Evolutionary conservation across 352 stramenopile genomes (phyloP).

Genomic region (Phytopythium kandeliae): DNA sequence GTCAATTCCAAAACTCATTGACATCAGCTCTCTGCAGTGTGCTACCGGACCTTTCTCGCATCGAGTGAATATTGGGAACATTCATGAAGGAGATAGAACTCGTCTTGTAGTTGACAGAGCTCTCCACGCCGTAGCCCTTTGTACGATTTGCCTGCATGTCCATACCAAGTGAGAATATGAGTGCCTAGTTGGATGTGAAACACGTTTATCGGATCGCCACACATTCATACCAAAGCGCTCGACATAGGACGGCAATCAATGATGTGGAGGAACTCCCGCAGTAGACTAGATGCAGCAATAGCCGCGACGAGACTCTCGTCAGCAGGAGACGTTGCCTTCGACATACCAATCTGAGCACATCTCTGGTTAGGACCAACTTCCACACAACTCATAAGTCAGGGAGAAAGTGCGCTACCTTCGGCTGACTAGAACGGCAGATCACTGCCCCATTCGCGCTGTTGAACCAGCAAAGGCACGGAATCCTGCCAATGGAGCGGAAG

Average conservation of each 20-base stretch:
- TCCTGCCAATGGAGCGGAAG: conserved; percentile 69
- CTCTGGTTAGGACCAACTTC: too few species aligned
- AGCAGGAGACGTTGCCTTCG: conserved; percentile 62
- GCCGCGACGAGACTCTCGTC: conserved; percentile 67
- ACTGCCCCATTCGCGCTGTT: conserved; percentile 63
- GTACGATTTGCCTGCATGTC: conserved; percentile 60
- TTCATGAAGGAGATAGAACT: conserved; percentile 96
- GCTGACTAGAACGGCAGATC: conserved; percentile 73
- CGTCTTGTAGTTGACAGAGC: conserved; percentile 94
- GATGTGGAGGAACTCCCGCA: conserved; percentile 71
- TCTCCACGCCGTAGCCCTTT: conserved; percentile 94
- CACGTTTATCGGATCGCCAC: too few species aligned
- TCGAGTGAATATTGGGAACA: conserved; percentile 98
- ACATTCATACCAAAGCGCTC: conserved; percentile 42
- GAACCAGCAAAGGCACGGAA: conserved; percentile 69
- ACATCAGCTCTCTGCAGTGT: background rate
- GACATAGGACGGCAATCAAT: conserved; percentile 83
- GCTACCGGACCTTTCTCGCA: conserved; percentile 90
- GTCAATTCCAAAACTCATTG: too few species aligned
- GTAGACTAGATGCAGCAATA: conserved; percentile 57
- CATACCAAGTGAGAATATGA: too few species aligned
- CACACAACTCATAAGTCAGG: too few species aligned
- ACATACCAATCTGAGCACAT: conserved; percentile 52
- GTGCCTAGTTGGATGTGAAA: too few species aligned
- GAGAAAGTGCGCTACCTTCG: conserved; percentile 52